Base-by-base conservation (phyloP, 495 filamentous ascomycete species). In the Acidiella bohemica region DNA sequence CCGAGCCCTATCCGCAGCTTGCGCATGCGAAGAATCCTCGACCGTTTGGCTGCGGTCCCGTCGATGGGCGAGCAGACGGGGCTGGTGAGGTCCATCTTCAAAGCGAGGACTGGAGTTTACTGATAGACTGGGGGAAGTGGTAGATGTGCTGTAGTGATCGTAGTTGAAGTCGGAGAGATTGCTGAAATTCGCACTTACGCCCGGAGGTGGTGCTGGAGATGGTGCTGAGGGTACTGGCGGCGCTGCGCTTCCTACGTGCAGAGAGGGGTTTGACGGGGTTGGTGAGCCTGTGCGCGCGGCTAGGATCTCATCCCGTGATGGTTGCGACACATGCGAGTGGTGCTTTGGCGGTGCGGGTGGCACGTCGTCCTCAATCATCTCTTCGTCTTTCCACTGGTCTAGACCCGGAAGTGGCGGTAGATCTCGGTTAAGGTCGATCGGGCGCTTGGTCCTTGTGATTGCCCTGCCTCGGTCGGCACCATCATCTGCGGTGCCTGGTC, bases 401-500 rank as follows among this genome's bases (percentile, higher is more conserved):
- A 65, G 43, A 28, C 55, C 54, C 1, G 61, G 61, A 10, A 65
- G 38, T 8, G 61, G 61, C 16, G 61, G 61, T 5, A 65, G 47
- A 34, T 62, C 60, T 20, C 61, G 51, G 42, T 65, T 65, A 19
- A 65, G 53, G 39, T 65, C 53, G 42, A 59, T 23, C 20, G 52
- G 38, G 3, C 9, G 19, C 34, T 24, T 37, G 20, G 20, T 5
- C n/a, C n/a, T n/a, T n/a, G n/a, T n/a, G n/a, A n/a, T n/a, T n/a
- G n/a, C n/a, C n/a, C n/a, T n/a, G n/a, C n/a, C n/a, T n/a, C n/a
- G n/a, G n/a, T n/a, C n/a, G n/a, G n/a, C n/a, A n/a, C n/a, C n/a
- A n/a, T n/a, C n/a, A n/a, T n/a, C n/a, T n/a, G n/a, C n/a, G n/a
- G 36, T 40, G 18, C 36, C 37, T 12, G 35, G 36, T 35, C 43